Percentiles rank a stretch among this genome's conserved stretches.
Evolutionary conservation across 768 basidiomycete species (phyloP).

Genomic region (Hemileccinum rubropunctum): DNA sequence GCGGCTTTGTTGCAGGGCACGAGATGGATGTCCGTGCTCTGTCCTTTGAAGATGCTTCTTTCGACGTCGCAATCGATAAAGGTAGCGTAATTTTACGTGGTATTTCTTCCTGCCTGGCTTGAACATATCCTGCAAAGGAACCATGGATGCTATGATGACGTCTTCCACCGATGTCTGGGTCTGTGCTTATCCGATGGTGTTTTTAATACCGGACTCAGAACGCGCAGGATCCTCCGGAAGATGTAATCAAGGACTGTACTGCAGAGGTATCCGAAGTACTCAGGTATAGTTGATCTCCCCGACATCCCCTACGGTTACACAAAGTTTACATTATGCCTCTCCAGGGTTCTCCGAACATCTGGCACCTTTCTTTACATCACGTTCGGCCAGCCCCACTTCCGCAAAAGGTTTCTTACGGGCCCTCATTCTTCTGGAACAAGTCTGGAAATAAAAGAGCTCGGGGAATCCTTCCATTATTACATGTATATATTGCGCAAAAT

Average conservation of each 20-base stretch:
- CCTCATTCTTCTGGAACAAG: slow-evolving; percentile 45
- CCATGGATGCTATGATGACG: slow-evolving; percentile 91
- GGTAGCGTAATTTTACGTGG: slow-evolving; percentile 32
- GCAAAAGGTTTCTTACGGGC: slow-evolving; percentile 58
- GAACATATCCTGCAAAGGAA: slow-evolving; percentile 39
- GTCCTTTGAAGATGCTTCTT: slow-evolving; percentile 51
- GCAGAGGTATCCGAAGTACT: slow-evolving; percentile 76
- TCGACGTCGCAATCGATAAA: slow-evolving; percentile 87
- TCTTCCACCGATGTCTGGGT: slow-evolving; percentile 83
- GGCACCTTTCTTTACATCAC: slow-evolving; percentile 78
- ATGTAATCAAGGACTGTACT: slow-evolving; percentile 67
- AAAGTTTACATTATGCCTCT: neutral
- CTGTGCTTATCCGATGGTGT: slow-evolving; percentile 10
- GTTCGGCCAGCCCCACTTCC: slow-evolving; percentile 89
- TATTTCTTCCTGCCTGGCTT: neutral
- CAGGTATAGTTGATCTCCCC: slow-evolving; percentile 39
- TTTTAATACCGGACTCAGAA: slow-evolving; percentile 1
- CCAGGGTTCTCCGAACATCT: slow-evolving; percentile 58
- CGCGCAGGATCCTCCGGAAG: slow-evolving; percentile 66
- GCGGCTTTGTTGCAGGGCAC: slow-evolving; percentile 49
- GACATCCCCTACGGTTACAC: neutral
- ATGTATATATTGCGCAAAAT: slow-evolving; percentile 59
- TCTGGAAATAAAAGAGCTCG: slow-evolving; percentile 67
- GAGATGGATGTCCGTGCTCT: slow-evolving; percentile 82
- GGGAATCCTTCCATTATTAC: slow-evolving; percentile 83